Percentiles rank a stretch among this genome's conserved stretches.
These are phyloP conservation scores for Fraxinus dipetala DNA, from an alignment of 305 asterid species.

Conservation along the genomic window DNA sequence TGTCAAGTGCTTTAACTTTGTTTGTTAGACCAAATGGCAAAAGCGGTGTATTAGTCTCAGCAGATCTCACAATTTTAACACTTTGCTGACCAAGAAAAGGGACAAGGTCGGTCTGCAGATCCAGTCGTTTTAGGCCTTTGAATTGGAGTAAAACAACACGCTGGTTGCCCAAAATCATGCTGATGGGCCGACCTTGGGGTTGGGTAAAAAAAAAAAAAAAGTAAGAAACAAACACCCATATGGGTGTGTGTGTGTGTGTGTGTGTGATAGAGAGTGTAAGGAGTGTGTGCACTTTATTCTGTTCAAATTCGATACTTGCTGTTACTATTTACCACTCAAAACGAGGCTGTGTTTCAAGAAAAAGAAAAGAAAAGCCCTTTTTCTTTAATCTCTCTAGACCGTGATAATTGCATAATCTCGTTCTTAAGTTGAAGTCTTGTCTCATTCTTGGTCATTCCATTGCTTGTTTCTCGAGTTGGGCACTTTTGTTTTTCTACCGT, in stretches of 20 bases:
- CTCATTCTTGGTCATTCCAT: slow-evolving; percentile 49
- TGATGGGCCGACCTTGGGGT: slow-evolving; percentile 45
- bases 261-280: slow-evolving; percentile 12
- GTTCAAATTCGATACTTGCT: slow-evolving; percentile 62
- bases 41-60: slow-evolving; percentile 41
- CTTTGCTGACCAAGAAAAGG: slow-evolving; percentile 58
- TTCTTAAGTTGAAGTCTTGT: slow-evolving; percentile 59
- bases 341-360: slow-evolving; percentile 47
- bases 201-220: slow-evolving; percentile 24
- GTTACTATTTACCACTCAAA: slow-evolving; percentile 42
- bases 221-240: slow-evolving; percentile 25
- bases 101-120: slow-evolving; percentile 37
- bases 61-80: slow-evolving; percentile 31
- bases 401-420: slow-evolving; percentile 59
- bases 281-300: slow-evolving; percentile 61
- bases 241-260: slow-evolving; percentile 37
- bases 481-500: slow-evolving; percentile 24
- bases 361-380: slow-evolving; percentile 24
- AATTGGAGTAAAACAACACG: slow-evolving; percentile 41
- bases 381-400: slow-evolving; percentile 30
- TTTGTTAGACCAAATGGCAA: slow-evolving; percentile 49
- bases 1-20: slow-evolving; percentile 57
- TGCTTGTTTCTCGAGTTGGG: slow-evolving; percentile 32
- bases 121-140: slow-evolving; percentile 42
- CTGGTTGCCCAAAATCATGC: slow-evolving; percentile 36